These are phyloP conservation scores for Mycena sanguinolenta DNA, from an alignment of 768 basidiomycete species.

Conservation along the genomic window DNA sequence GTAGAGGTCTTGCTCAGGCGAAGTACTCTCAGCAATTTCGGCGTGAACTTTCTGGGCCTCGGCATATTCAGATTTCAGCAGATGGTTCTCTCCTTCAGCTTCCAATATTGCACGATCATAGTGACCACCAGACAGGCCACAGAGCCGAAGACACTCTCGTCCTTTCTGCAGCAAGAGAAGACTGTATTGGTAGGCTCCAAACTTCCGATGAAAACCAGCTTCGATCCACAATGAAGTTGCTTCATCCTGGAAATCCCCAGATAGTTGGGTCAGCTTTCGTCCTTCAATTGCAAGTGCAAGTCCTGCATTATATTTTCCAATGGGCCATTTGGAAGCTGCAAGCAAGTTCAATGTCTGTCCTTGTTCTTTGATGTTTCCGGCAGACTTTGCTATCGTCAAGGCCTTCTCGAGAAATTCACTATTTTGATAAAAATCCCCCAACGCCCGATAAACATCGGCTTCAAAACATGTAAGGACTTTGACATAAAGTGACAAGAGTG, in stretches of 20 bases:
- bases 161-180: background rate
- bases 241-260: background rate
- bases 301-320: background rate
- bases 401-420: background rate
- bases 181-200: background rate
- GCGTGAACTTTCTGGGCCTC: background rate
- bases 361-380: background rate
- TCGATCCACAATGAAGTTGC: background rate
- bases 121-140: background rate
- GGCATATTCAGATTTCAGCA: background rate
- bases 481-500: too few species aligned
- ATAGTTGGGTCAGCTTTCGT: background rate
- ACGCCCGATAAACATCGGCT: background rate
- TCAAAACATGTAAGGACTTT: background rate
- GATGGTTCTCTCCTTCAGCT: background rate
- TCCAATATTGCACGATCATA: background rate
- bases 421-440: background rate
- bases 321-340: background rate
- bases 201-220: background rate
- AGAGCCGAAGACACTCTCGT: background rate
- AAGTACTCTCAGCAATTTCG: background rate
- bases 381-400: background rate
- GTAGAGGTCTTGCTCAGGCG: background rate
- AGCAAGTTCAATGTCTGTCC: background rate
- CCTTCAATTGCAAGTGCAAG: background rate